Evolutionary conservation across 495 filamentous ascomycete genomes (phyloP).

Genomic region (Annulohypoxylon maeteangense): DNA sequence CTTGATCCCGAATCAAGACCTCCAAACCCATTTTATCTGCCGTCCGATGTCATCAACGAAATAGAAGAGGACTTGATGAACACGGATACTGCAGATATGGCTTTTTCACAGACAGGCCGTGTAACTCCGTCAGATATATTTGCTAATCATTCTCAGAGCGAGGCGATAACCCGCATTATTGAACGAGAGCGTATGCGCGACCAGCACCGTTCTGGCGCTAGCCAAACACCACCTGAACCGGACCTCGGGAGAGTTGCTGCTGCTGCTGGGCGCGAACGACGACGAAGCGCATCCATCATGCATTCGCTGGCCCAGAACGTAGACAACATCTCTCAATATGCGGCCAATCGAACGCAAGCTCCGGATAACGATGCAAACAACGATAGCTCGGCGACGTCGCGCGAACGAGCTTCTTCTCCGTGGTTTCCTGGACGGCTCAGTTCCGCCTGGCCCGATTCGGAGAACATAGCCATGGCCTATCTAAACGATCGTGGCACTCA

Average conservation of each 20-base stretch:
- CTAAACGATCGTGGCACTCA: constrained; percentile 23
- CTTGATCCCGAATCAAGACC: background rate
- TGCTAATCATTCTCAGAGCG: constrained; percentile 30
- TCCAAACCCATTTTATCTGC: background rate
- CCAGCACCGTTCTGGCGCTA: constrained; percentile 28
- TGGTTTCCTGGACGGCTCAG: constrained; percentile 24
- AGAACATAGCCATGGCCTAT: constrained; percentile 48
- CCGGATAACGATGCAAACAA: constrained; percentile 12
- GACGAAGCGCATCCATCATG: constrained; percentile 36
- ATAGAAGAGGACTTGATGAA: no score
- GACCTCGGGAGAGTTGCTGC: constrained; percentile 42
- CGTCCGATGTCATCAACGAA: background rate
- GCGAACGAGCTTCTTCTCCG: constrained; percentile 31
- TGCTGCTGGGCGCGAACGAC: constrained; percentile 37
- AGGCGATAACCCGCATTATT: constrained; percentile 41
- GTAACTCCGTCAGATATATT: background rate
- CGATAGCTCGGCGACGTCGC: constrained; percentile 19
- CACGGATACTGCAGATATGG: no score
- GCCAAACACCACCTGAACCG: constrained; percentile 38
- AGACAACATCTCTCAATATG: constrained; percentile 32
- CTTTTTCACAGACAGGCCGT: background rate
- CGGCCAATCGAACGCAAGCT: constrained; percentile 30
- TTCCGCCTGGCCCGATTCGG: constrained; percentile 50
- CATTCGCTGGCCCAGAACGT: constrained; percentile 40
- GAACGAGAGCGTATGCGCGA: constrained; percentile 45